Evolutionary conservation across 2,329 filamentous ascomycete genomes (phyloP), one percentile per base, ranked within the genome.

Genomic region (Paecilomyces dactylethromorphus): DNA sequence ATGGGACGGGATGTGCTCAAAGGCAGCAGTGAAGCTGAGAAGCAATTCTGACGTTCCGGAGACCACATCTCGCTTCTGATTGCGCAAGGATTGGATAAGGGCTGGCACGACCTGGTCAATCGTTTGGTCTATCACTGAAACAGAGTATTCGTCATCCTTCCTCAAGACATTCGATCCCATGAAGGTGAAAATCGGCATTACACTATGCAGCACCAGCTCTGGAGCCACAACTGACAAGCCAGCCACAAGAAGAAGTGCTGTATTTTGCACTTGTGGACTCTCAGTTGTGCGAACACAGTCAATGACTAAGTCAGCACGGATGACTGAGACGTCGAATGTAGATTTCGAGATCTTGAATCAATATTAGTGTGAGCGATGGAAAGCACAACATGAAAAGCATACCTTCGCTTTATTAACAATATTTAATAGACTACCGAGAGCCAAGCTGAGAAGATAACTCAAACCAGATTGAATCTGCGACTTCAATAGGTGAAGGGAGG

Each of bases 141-240:
- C 92, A 22, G 94, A 97, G 76, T 97, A 97, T 66, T 97, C 93
- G 68, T 99, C 95, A 66, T 91, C 91, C 76, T 97, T 93, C 54
- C 90, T 87, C 55, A 99, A 82, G 21, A 97, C 88, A 3, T 91
- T 96, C 51, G 88, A 89, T 50, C 93, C 92, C 88, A 97, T 97
- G 71, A 97, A 97, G 0, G 94, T 97, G 77, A 99, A 99, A 56
- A 99, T 93, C 12, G 94, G 94, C 94, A 99, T 99, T 57, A 99
- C 91, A 66, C 92, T 97, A 76, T 99, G 93, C 59, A 99, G 82
- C 2, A 99, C 91, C 54, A 96, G 79, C 71, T 96, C 92, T 0
- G 95, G 94, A 0, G 91, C 91, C 65, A 92, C 90, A 45, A 88
- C 88, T 22, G 94, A 93, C 49, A 99, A 81, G 58, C 87, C 89